These are phyloP conservation scores for Phytopythium mirpurense DNA, from an alignment of 352 stramenopile species.

Conservation along the genomic window DNA sequence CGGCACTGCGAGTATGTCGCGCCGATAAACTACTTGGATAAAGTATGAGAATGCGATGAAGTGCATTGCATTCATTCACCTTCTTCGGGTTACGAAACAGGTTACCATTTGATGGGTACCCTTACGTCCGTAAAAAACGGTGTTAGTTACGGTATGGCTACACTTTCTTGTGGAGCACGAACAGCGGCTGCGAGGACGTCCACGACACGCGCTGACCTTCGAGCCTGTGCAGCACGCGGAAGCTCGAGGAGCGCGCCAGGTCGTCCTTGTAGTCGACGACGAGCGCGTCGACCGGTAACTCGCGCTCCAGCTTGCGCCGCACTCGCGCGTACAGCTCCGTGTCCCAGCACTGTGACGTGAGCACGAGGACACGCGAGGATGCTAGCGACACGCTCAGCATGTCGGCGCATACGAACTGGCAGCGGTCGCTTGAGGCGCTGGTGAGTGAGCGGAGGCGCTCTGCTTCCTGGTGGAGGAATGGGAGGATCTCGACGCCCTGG, in stretches of 20 bases:
- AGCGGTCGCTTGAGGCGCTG: slow-evolving; percentile 7
- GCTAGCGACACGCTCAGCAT: slow-evolving; percentile 32
- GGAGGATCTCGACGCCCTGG: slow-evolving; percentile 46
- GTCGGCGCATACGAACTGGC: slow-evolving; percentile 30
- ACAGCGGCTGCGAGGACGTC: slow-evolving; percentile 30
- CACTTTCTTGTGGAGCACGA: slow-evolving; percentile 16
- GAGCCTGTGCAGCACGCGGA: slow-evolving; percentile 19
- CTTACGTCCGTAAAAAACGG: neutral
- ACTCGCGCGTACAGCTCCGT: slow-evolving; percentile 23
- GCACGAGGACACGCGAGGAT: slow-evolving; percentile 27
- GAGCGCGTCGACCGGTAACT: slow-evolving; percentile 23
- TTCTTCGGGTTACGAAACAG: neutral
- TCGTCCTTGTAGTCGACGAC: slow-evolving; percentile 54
- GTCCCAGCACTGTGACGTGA: slow-evolving; percentile 69
- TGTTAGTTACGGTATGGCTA: neutral
- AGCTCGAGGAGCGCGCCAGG: slow-evolving; percentile 18
- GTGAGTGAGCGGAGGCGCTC: slow-evolving; percentile 12
- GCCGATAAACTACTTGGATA: slow-evolving; percentile 1
- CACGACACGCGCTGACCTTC: slow-evolving; percentile 34
- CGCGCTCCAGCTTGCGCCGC: slow-evolving; percentile 30
- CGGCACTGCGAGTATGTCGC: neutral
- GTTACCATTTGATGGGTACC: neutral
- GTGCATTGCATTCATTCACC: too few relatives aligned
- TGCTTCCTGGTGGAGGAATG: slow-evolving; percentile 29
- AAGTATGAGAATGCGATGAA: neutral